Conservation (phyloP, 2,329 filamentous ascomycete species). For the Fusarium sp. region DNA sequence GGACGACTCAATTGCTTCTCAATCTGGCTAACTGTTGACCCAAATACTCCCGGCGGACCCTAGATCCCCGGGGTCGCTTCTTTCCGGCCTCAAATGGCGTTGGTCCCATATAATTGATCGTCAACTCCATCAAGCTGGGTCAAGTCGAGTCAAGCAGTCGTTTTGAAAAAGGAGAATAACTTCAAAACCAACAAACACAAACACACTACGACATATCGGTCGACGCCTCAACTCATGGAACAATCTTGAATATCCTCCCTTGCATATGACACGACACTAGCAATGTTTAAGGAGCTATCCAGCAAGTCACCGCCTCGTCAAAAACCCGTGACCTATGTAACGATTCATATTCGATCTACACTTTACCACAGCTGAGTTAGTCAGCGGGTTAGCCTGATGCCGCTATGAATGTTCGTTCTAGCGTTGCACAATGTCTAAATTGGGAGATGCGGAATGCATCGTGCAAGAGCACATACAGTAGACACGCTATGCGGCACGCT, state of each 20-base stretch:
- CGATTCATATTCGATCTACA: constrained; percentile 29
- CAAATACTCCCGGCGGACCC: constrained; percentile 16
- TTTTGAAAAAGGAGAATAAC: constrained; percentile 31
- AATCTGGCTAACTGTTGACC: constrained; percentile 34
- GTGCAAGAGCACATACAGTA: constrained; percentile 7
- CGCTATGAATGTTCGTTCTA: constrained; percentile 1
- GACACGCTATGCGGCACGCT: neutral
- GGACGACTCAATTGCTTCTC: constrained; percentile 25
- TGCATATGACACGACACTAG: constrained; percentile 35
- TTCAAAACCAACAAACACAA: constrained; percentile 16
- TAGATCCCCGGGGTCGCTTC: constrained; percentile 35
- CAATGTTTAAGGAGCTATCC: constrained; percentile 9
- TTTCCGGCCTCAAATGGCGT: constrained; percentile 38
- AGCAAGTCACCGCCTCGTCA: constrained; percentile 12
- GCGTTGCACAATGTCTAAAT: constrained; percentile 22
- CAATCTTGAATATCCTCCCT: constrained; percentile 23
- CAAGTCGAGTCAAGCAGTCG: constrained; percentile 13
- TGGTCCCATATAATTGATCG: constrained; percentile 30
- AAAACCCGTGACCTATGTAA: constrained; percentile 15
- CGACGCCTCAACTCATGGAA: constrained; percentile 18
- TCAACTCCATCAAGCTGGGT: constrained; percentile 16
- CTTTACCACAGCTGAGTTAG: constrained; percentile 7
- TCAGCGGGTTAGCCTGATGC: constrained; percentile 12
- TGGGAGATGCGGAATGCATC: constrained; percentile 8
- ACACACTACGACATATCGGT: constrained; percentile 28